These are phyloP conservation scores for Tetraselmis striata DNA, from an alignment of 139 green algal genomes.

Conservation along the genomic window DNA sequence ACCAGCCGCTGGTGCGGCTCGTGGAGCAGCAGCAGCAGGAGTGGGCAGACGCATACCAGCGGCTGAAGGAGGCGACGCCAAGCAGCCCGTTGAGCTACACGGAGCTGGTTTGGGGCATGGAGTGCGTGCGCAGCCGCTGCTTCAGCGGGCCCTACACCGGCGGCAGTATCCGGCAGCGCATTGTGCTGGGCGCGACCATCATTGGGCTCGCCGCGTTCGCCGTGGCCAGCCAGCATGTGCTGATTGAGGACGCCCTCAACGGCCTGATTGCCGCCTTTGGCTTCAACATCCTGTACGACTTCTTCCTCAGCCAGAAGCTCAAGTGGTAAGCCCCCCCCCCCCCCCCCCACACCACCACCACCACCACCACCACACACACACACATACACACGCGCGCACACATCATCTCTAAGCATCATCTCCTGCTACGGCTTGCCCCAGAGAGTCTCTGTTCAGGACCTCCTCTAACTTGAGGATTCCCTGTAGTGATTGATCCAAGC, in stretches of 20 bases:
- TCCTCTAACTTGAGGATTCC: no score
- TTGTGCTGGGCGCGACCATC: constrained; percentile 17
- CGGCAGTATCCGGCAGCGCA: constrained; percentile 14
- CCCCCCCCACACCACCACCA: neutral
- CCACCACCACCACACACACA: no score
- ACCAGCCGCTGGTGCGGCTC: constrained; percentile 19
- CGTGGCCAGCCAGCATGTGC: constrained; percentile 10
- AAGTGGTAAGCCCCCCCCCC: constrained; percentile 23
- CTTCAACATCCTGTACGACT: constrained; percentile 59
- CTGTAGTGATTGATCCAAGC: no score
- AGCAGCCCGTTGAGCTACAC: constrained; percentile 1
- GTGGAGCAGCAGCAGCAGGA: constrained; percentile 54
- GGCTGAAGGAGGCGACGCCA: neutral
- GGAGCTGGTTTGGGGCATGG: constrained; percentile 62
- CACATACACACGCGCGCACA: no score
- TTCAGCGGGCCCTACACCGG: constrained; percentile 79
- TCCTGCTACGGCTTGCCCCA: no score
- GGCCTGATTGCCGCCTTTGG: constrained; percentile 35
- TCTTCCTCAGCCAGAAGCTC: constrained; percentile 30
- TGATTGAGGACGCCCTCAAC: constrained; percentile 39
- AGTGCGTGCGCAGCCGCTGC: constrained; percentile 64
- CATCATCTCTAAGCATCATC: no score
- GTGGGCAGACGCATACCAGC: constrained; percentile 51
- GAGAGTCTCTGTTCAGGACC: no score
- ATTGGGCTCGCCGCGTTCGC: constrained; percentile 11